phyloP scores from a whole-genome alignment of 805 yeast species.

The Myxozyma melibiosi region DNA sequence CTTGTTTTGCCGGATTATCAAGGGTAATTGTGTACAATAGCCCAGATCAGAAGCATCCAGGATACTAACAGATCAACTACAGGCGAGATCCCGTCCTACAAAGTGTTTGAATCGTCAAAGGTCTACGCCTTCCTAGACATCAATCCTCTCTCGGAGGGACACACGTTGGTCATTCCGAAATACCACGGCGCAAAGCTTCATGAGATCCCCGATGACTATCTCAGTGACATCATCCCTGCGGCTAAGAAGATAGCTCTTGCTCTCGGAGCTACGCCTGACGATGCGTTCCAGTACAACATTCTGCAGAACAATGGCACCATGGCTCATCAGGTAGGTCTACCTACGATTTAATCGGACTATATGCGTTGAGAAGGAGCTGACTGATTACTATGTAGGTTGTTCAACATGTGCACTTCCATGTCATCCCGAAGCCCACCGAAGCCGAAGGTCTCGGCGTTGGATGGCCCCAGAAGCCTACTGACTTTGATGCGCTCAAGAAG shows the following conservation, averaged over 20 bases:
- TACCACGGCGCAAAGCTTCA: slow-evolving; percentile 92
- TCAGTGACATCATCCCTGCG: slow-evolving; percentile 82
- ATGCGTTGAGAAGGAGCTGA: too few species aligned
- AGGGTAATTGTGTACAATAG: slow-evolving; percentile 3
- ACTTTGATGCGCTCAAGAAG: slow-evolving; percentile 69
- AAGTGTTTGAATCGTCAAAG: slow-evolving; percentile 80
- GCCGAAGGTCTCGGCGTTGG: slow-evolving; percentile 81
- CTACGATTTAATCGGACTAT: too few species aligned
- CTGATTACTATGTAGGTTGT: too few species aligned
- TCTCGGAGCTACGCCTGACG: slow-evolving; percentile 53
- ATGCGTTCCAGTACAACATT: slow-evolving; percentile 75
- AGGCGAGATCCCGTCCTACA: slow-evolving; percentile 95
- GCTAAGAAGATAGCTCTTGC: slow-evolving; percentile 83
- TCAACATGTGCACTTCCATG: slow-evolving; percentile 94
- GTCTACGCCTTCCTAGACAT: slow-evolving; percentile 86
- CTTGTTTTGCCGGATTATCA: slow-evolving; percentile 15
- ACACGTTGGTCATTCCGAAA: slow-evolving; percentile 57
- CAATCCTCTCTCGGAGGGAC: slow-evolving; percentile 41
- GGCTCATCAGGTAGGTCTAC: slow-evolving; percentile 81
- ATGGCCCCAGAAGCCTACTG: slow-evolving; percentile 90
- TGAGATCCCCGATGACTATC: slow-evolving; percentile 86
- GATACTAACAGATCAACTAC: neutral
- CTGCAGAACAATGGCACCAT: slow-evolving; percentile 88
- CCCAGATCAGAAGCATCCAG: neutral
- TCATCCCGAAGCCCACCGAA: slow-evolving; percentile 81